Conservation (phyloP, 495 filamentous ascomycete species). For the Penicillium cataractarum region DNA sequence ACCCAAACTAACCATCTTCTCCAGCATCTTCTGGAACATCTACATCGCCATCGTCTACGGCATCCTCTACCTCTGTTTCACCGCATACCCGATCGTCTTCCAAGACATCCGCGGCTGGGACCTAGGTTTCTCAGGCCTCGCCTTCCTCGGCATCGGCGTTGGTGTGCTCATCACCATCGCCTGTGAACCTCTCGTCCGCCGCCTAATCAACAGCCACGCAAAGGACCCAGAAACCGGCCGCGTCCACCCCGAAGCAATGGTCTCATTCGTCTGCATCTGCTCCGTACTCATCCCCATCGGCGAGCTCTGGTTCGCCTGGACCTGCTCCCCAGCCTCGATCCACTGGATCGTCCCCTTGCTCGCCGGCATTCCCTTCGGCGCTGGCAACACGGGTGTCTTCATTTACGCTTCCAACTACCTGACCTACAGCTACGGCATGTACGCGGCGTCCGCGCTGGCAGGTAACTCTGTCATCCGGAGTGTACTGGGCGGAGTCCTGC, state of each 20-base stretch:
- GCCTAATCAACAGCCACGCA: slow-evolving; percentile 69
- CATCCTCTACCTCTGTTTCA: slow-evolving; percentile 85
- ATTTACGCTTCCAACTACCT: slow-evolving; percentile 82
- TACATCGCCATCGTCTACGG: slow-evolving; percentile 68
- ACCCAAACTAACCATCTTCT: background rate
- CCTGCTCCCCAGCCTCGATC: slow-evolving; percentile 69
- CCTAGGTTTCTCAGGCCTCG: slow-evolving; percentile 66
- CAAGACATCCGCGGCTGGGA: slow-evolving; percentile 71
- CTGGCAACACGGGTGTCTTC: slow-evolving; percentile 76
- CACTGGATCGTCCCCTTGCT: slow-evolving; percentile 77
- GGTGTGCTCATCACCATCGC: slow-evolving; percentile 69
- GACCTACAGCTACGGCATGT: slow-evolving; percentile 75
- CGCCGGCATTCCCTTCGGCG: slow-evolving; percentile 77
- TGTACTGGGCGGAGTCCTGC: slow-evolving; percentile 69
- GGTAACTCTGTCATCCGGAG: slow-evolving; percentile 75
- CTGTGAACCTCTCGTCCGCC: slow-evolving; percentile 70
- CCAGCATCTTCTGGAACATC: slow-evolving; percentile 73
- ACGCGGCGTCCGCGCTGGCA: slow-evolving; percentile 75
- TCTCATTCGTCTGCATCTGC: slow-evolving; percentile 71
- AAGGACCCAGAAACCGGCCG: slow-evolving; percentile 70
- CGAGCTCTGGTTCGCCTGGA: slow-evolving; percentile 82
- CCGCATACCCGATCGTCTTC: slow-evolving; percentile 81
- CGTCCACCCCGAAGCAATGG: slow-evolving; percentile 72
- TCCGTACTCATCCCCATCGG: slow-evolving; percentile 69
- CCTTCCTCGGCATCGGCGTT: slow-evolving; percentile 76